Evolutionary conservation across 2,329 filamentous ascomycete genomes (phyloP).

Genomic region (Colletotrichum orchidophilum): DNA sequence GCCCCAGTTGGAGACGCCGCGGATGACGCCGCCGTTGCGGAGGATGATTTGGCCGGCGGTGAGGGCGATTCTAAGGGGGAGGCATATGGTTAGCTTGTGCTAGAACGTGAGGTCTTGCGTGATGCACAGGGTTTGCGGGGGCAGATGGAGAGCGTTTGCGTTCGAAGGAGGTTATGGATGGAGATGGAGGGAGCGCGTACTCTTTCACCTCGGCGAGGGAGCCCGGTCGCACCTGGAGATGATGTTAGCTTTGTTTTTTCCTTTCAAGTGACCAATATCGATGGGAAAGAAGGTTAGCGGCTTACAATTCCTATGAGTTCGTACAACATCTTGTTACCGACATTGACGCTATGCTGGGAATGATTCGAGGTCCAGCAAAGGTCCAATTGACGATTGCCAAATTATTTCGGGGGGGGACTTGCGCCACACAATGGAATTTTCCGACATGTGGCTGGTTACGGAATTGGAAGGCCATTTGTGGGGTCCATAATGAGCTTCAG

Average conservation of each 20-base stretch:
- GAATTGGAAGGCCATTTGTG: no score
- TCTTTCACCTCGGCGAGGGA: constrained; percentile 93
- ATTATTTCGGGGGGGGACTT: constrained; percentile 17
- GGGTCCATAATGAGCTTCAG: neutral
- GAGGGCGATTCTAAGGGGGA: constrained; percentile 77
- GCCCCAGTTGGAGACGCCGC: constrained; percentile 95
- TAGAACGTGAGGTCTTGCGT: neutral
- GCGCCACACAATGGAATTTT: constrained; percentile 25
- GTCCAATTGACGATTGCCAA: constrained; percentile 22
- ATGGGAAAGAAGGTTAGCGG: constrained; percentile 32
- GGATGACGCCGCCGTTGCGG: constrained; percentile 85
- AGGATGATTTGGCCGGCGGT: constrained; percentile 87
- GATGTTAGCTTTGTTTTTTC: constrained; percentile 26
- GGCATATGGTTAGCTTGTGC: neutral
- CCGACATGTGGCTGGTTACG: constrained; percentile 7
- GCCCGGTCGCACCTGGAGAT: constrained; percentile 84
- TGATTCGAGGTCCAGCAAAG: constrained; percentile 11
- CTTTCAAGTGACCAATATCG: no score
- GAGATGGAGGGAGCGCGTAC: constrained; percentile 61
- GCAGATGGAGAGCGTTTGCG: constrained; percentile 23
- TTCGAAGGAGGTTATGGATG: constrained; percentile 6
- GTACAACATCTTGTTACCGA: constrained; percentile 81
- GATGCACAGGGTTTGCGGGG: neutral
- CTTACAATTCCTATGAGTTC: constrained; percentile 95
- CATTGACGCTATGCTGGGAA: constrained; percentile 38